Conservation (phyloP, 164 flowering plant genomes). For the Cinnamomum chago region DNA sequence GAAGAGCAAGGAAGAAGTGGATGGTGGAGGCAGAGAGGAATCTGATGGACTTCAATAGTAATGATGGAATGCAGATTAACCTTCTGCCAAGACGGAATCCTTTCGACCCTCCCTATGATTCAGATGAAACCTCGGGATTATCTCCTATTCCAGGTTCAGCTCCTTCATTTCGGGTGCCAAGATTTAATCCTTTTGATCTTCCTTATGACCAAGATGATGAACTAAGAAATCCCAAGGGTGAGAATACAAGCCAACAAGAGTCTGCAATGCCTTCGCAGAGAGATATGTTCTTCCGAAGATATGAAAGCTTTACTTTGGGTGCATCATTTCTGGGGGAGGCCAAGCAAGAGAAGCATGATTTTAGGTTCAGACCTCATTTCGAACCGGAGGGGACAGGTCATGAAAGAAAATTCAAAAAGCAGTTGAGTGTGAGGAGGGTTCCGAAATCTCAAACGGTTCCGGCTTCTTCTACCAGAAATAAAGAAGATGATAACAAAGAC, state of each 20-base stretch:
- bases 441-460: conserved; percentile 61
- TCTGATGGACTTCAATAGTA: conserved; percentile 68
- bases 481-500: conserved; percentile 36
- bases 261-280: conserved; percentile 40
- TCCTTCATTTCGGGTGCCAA: conserved; percentile 58
- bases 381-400: conserved; percentile 48
- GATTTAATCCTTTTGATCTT: conserved; percentile 83
- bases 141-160: conserved; percentile 90
- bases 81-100: conserved; percentile 67
- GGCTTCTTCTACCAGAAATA: conserved; percentile 41
- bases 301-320: conserved; percentile 69
- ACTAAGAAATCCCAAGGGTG: conserved; percentile 59
- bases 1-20: conserved; percentile 56
- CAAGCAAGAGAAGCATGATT: conserved; percentile 39
- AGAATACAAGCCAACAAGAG: conserved; percentile 49
- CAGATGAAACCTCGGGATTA: conserved; percentile 40
- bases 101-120: conserved; percentile 63
- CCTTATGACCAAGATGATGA: conserved; percentile 77
- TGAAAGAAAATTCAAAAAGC: conserved; percentile 44
- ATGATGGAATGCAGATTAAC: conserved; percentile 21
- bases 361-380: conserved; percentile 54
- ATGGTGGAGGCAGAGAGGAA: conserved; percentile 58
- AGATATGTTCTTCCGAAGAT: conserved; percentile 59
- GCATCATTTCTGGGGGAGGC: conserved; percentile 43
- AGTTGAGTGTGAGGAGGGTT: conserved; percentile 61